Percentiles rank a stretch among this genome's conserved stretches.
phyloP scores from a whole-genome alignment of 352 stramenopile species.

The Phytophthora constricta region DNA sequence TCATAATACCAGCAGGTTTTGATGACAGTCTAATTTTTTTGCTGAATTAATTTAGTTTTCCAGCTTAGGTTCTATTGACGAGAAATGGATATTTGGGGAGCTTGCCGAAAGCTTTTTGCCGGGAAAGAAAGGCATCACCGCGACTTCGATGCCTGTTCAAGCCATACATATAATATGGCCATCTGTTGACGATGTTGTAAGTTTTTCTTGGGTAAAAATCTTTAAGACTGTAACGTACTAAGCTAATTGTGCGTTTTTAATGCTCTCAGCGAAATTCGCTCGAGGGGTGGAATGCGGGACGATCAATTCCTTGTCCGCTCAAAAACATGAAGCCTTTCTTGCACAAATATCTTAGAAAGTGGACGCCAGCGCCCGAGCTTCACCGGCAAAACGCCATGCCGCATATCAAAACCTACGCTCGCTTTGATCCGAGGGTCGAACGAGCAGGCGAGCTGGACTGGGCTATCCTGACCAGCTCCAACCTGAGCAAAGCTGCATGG shows the following conservation, averaged over 20 bases:
- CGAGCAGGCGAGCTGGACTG: conserved; percentile 56
- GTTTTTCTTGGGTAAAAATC: conserved; percentile 8
- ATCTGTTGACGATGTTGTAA: conserved; percentile 78
- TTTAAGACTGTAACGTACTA: conserved; percentile 3
- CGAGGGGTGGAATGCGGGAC: conserved; percentile 78
- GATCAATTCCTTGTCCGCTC: conserved; percentile 72
- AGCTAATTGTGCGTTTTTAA: conserved; percentile 1
- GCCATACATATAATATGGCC: conserved; percentile 84
- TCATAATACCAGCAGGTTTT: too few relatives aligned
- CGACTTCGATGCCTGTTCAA: conserved; percentile 48
- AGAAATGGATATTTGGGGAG: conserved; percentile 86
- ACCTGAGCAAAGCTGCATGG: conserved; percentile 87
- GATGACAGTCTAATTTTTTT: too few relatives aligned
- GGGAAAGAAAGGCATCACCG: conserved; percentile 41
- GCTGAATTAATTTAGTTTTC: conserved; percentile 61
- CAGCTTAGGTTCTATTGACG: conserved; percentile 79
- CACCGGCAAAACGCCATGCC: conserved; percentile 83
- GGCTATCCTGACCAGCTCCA: conserved; percentile 82
- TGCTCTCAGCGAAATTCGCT: conserved; percentile 68
- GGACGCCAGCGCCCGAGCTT: conserved; percentile 58
- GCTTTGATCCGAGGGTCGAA: conserved; percentile 48
- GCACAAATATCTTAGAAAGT: conserved; percentile 86
- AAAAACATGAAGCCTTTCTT: conserved; percentile 91
- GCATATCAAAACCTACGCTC: conserved; percentile 85
- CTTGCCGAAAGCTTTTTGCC: conserved; percentile 70